Evolutionary conservation across 805 yeast genomes (phyloP), one percentile per base, ranked within the genome.

Genomic region (Candida boidinii): DNA sequence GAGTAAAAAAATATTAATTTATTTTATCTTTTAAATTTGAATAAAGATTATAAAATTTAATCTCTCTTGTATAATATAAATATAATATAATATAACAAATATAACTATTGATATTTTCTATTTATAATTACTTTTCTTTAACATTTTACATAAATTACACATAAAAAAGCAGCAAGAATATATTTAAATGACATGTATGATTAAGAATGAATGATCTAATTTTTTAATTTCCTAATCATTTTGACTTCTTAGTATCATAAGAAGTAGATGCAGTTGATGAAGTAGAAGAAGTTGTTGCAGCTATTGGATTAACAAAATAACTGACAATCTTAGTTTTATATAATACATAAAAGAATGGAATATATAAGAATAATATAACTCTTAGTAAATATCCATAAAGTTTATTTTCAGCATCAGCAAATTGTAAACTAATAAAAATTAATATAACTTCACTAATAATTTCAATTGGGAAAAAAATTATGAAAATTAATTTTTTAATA

Each of bases 381-480:
- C 41, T 43, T 29, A 39, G 39, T 26, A 20, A 20, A 25, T 34
- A 35, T 4, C 34, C 39, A 38, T 17, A 29, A 17, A 11, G 11
- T 13, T 15, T 11, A 11, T 29, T 18, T 2, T 30, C 27, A 4
- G 30, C 39, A 22, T 45, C 40, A 30, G 46, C 39, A 34, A 42
- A 36, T 33, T 42, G 34, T 18, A 51, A 30, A 19, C 43, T 29
- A 14, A 46, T 34, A 25, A 54, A 46, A 4, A 49, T 27, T 24
- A 54, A 23, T 11, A 41, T 39, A 26, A 45, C 30, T 31, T 53
- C 52, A 21, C 45, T 23, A 5, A 38, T 20, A 1, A 37, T 28
- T 24, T 46, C 39, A n/a, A 47, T 20, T 1, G 58, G 58, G 15
- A 40, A 39, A 19, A 36, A 24, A 2, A 54, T 11, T 1, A 42